Evolutionary conservation across 148 eudicot genomes (phyloP).

Genomic region (Spergularia bocconei): DNA sequence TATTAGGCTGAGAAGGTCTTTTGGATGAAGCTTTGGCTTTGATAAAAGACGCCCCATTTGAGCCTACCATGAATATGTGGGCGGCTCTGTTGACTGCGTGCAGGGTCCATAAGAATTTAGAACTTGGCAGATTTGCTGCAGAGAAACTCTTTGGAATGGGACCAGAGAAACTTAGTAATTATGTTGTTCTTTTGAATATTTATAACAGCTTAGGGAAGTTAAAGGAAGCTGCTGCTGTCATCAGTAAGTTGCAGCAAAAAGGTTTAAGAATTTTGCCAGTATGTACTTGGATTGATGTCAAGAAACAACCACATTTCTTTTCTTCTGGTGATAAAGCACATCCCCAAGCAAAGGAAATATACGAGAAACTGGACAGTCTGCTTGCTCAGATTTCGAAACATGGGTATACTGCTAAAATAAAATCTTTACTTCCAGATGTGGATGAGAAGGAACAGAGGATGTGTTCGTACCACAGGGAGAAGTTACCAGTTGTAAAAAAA

Average conservation of each 20-base stretch:
- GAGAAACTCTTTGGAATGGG: conserved; percentile 72
- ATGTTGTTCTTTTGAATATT: conserved; percentile 70
- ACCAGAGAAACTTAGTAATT: conserved; percentile 80
- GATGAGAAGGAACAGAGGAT: conserved; percentile 59
- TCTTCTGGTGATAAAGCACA: conserved; percentile 52
- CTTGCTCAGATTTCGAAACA: conserved; percentile 50
- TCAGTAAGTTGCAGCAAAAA: conserved; percentile 50
- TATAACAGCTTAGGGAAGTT: conserved; percentile 54
- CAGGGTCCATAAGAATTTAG: conserved; percentile 60
- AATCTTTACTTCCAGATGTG: conserved; percentile 70
- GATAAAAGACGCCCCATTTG: conserved; percentile 63
- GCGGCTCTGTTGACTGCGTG: conserved; percentile 85
- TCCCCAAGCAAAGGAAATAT: conserved; percentile 47
- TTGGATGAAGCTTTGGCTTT: conserved; percentile 75
- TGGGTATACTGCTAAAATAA: conserved; percentile 55
- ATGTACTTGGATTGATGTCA: conserved; percentile 81
- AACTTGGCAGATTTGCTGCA: conserved; percentile 72
- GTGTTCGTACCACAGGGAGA: conserved; percentile 47
- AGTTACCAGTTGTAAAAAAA: too few species aligned
- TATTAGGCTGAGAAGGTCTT: conserved; percentile 73
- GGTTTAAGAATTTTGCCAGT: conserved; percentile 65
- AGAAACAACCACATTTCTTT: conserved; percentile 55
- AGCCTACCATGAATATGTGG: conserved; percentile 86
- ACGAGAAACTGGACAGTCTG: conserved; percentile 42
- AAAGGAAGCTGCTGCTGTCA: conserved; percentile 71